A percentile compares a stretch with the other conserved stretches of the same genome.
These are phyloP conservation scores for Eremochloa ophiuroides DNA, from an alignment of 176 grass and related monocot species.

Conservation along the genomic window DNA sequence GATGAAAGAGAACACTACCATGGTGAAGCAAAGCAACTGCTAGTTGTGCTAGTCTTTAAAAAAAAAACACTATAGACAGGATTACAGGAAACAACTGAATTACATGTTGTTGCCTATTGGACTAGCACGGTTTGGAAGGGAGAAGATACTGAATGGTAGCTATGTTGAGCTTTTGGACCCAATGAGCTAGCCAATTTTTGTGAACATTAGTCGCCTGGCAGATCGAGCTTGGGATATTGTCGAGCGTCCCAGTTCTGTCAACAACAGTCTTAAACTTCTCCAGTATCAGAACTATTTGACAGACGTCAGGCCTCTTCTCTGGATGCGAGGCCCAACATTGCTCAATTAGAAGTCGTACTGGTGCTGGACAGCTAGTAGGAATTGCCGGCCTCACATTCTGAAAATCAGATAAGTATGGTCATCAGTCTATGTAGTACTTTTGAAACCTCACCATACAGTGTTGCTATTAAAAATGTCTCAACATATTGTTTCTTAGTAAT, in stretches of 20 bases:
- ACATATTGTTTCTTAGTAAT: background rate
- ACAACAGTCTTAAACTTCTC: slow-evolving; percentile 70
- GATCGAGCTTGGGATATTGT: slow-evolving; percentile 53
- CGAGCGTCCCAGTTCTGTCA: slow-evolving; percentile 61
- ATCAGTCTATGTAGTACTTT: background rate
- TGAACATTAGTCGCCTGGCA: slow-evolving; percentile 55
- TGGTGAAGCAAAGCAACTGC: background rate
- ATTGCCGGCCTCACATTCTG: slow-evolving; percentile 88
- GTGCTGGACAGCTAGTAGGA: slow-evolving; percentile 57
- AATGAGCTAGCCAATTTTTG: slow-evolving; percentile 62
- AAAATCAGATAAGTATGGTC: slow-evolving; percentile 20
- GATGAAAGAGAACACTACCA: background rate
- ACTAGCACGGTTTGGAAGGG: slow-evolving; percentile 14
- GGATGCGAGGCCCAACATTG: slow-evolving; percentile 79
- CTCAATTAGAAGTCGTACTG: slow-evolving; percentile 69
- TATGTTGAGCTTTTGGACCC: slow-evolving; percentile 70
- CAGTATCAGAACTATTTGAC: slow-evolving; percentile 71
- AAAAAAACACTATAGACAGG: background rate
- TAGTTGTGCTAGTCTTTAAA: background rate
- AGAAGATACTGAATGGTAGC: slow-evolving; percentile 5
- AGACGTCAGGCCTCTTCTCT: slow-evolving; percentile 91
- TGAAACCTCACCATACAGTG: slow-evolving; percentile 1
- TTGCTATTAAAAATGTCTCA: background rate
- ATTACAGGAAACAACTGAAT: background rate
- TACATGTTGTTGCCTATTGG: slow-evolving; percentile 27